Evolutionary conservation across 768 basidiomycete genomes (phyloP).

Genomic region (Dendrothele bispora): DNA sequence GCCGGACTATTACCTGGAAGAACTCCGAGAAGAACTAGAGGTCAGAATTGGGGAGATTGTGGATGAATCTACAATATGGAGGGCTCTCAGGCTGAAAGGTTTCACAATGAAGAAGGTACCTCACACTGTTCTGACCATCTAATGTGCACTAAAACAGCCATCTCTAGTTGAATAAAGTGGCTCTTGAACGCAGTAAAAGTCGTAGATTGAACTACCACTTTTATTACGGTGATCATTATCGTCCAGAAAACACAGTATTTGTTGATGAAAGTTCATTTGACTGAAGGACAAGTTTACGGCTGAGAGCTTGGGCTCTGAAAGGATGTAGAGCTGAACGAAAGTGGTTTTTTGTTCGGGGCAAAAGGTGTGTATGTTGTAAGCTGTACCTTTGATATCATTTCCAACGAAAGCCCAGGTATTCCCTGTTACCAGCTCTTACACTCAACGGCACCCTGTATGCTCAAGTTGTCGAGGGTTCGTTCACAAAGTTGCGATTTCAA

Average conservation of each 20-base stretch:
- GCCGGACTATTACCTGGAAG: conserved; percentile 17
- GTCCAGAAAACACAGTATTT: neutral
- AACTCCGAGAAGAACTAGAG: conserved; percentile 12
- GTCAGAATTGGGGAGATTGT: conserved; percentile 6
- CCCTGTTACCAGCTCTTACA: conserved; percentile 29
- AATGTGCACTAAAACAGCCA: neutral
- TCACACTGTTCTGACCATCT: neutral
- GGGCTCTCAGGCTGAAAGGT: conserved; percentile 14
- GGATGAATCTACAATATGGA: conserved; percentile 14
- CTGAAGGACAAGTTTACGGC: neutral
- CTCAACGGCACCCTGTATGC: conserved; percentile 23
- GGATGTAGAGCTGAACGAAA: neutral
- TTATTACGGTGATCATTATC: neutral
- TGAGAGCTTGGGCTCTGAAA: neutral
- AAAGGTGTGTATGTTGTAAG: neutral
- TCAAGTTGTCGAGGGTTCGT: conserved; percentile 20
- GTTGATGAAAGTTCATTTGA: conserved; percentile 2
- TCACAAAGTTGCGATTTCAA: conserved; percentile 14
- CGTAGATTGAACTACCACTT: conserved; percentile 10
- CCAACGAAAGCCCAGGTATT: conserved; percentile 19
- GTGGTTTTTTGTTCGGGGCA: neutral
- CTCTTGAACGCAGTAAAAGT: conserved; percentile 14
- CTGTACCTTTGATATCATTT: neutral
- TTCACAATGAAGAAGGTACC: conserved; percentile 21
- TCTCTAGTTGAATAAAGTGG: conserved; percentile 10